Evolutionary conservation across 192 early-diverging fungal species (phyloP).

Genomic region (Entomortierella beljakovae): DNA sequence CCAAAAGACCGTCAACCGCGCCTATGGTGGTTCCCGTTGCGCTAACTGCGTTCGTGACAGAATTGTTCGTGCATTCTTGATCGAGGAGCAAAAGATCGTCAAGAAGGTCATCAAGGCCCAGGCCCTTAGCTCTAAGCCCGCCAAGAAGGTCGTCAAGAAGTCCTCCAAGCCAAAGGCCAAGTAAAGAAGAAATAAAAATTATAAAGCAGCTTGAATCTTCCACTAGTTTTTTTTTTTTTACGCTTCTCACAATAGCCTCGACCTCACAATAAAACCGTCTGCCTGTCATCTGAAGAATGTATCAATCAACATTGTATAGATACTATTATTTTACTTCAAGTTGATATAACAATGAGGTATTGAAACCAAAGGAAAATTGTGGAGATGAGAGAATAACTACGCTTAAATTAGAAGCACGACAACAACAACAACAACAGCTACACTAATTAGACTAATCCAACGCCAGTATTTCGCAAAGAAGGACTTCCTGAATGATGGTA

Average conservation of each 20-base stretch:
- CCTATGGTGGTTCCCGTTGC: slow-evolving; percentile 98
- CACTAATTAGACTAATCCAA: too few species aligned
- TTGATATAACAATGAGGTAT: too few species aligned
- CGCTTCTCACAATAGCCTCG: background rate
- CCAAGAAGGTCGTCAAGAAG: too few species aligned
- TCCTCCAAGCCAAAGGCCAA: slow-evolving; percentile 12
- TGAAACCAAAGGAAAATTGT: too few species aligned
- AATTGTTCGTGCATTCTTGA: slow-evolving; percentile 98
- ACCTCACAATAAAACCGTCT: background rate
- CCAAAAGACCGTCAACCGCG: slow-evolving; percentile 93
- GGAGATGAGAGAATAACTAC: too few species aligned
- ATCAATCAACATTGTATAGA: too few species aligned
- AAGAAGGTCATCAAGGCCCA: slow-evolving; percentile 96
- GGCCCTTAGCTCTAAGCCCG: slow-evolving; percentile 54
- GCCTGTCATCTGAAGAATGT: slow-evolving; percentile 1
- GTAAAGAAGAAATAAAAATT: slow-evolving; percentile 12
- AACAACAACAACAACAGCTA: slow-evolving; percentile 10
- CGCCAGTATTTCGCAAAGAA: slow-evolving; percentile 29
- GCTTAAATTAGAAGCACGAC: slow-evolving; percentile 25
- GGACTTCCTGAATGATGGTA: slow-evolving; percentile 37
- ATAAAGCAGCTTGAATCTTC: slow-evolving; percentile 3
- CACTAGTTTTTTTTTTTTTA: background rate
- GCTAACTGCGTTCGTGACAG: slow-evolving; percentile 79
- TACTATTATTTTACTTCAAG: too few species aligned
- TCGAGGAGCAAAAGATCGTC: slow-evolving; percentile 99